Percentiles rank a stretch among this genome's conserved stretches.
Conservation (phyloP, 768 basidiomycete species). For the Mrakia hoshinonis region DNA sequence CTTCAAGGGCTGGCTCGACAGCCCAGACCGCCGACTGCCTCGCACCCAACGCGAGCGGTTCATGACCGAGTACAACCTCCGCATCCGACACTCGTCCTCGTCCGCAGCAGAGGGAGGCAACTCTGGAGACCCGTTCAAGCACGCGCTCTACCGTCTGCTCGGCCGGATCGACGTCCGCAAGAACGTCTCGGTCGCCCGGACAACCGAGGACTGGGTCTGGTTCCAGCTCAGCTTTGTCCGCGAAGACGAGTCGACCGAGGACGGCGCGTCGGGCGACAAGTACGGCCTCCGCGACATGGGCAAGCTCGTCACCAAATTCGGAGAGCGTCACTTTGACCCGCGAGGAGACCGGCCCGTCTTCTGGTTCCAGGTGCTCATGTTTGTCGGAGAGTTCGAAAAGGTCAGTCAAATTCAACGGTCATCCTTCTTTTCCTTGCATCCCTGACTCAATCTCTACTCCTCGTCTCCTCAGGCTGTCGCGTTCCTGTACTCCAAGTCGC, state of each 20-base stretch:
- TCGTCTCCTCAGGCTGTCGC: slow-evolving; percentile 61
- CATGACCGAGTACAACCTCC: slow-evolving; percentile 48
- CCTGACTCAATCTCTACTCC: neutral
- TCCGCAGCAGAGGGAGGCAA: slow-evolving; percentile 51
- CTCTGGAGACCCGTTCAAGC: slow-evolving; percentile 75
- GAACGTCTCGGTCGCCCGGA: slow-evolving; percentile 74
- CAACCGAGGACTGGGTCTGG: slow-evolving; percentile 98
- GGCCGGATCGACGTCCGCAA: slow-evolving; percentile 82
- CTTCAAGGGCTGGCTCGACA: slow-evolving; percentile 75
- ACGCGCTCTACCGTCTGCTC: slow-evolving; percentile 90
- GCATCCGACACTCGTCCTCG: slow-evolving; percentile 51
- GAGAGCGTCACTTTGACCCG: slow-evolving; percentile 45
- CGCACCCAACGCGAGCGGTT: slow-evolving; percentile 56
- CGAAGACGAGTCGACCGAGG: slow-evolving; percentile 54
- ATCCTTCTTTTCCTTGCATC: too few species aligned
- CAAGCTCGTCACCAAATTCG: slow-evolving; percentile 40
- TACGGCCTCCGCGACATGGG: slow-evolving; percentile 43
- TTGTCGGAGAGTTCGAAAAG: slow-evolving; percentile 90
- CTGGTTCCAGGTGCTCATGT: slow-evolving; percentile 58
- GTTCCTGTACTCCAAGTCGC: slow-evolving; percentile 74
- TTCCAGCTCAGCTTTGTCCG: slow-evolving; percentile 81
- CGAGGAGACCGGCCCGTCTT: slow-evolving; percentile 50
- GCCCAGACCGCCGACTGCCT: slow-evolving; percentile 55
- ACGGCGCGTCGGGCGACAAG: slow-evolving; percentile 50
- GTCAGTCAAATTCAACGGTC: slow-evolving; percentile 48